Conservation (phyloP, 345 rosid genomes). For the Populus davidiana region DNA sequence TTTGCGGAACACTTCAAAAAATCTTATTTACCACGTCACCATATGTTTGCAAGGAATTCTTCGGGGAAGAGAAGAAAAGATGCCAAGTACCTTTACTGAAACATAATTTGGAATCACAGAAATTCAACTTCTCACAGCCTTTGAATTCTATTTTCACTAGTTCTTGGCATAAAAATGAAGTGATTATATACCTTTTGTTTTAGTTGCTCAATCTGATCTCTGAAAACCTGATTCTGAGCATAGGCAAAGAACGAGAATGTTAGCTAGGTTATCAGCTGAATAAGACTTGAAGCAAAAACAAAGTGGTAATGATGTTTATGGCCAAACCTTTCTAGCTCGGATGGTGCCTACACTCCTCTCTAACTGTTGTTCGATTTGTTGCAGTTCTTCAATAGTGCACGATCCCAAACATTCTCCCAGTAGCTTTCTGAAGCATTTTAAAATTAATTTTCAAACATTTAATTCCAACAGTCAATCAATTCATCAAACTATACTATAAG, state of each 20-base stretch:
- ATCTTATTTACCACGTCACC: not conserved
- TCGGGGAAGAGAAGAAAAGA: not conserved
- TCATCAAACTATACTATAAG: not conserved
- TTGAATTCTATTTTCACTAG: not conserved
- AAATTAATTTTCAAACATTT: not conserved
- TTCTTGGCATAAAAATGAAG: not conserved
- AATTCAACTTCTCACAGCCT: not conserved
- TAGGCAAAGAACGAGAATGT: not conserved
- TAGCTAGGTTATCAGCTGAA: not conserved
- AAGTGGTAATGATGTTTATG: too few relatives aligned
- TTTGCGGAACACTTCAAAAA: not conserved
- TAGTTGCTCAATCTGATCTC: constrained; percentile 61
- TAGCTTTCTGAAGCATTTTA: constrained; percentile 28
- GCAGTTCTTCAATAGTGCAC: constrained; percentile 40
- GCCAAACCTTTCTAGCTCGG: constrained; percentile 38
- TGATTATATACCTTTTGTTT: constrained; percentile 57
- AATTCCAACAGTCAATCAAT: not conserved
- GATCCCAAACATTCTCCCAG: constrained; percentile 38
- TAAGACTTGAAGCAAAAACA: not conserved
- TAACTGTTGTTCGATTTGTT: constrained; percentile 38
- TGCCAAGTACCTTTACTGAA: not conserved
- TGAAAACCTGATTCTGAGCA: constrained; percentile 64
- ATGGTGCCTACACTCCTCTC: constrained; percentile 35
- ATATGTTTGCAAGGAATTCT: not conserved
- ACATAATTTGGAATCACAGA: not conserved